Percentiles rank a stretch among this genome's conserved stretches.
Conservation (phyloP, 768 basidiomycete species). For the Chiua virens region DNA sequence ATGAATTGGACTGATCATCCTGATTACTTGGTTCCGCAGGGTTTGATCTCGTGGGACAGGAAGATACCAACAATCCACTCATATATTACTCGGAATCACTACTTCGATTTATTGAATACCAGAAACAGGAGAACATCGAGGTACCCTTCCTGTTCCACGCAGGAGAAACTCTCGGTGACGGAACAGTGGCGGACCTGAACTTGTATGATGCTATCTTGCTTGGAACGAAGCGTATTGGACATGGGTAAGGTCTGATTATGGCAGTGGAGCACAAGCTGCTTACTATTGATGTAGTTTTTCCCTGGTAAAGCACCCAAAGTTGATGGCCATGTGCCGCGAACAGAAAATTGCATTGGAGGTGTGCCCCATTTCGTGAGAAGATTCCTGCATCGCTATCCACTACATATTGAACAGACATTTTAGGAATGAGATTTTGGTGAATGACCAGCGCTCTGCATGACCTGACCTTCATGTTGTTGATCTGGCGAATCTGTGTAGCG, state of each 20-base stretch:
- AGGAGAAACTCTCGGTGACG: slow-evolving; percentile 50
- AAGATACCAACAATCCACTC: slow-evolving; percentile 41
- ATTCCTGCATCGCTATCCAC: neutral
- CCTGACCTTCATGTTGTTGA: neutral
- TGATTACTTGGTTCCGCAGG: slow-evolving; percentile 24
- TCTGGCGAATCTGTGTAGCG: slow-evolving; percentile 47
- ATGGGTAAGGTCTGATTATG: slow-evolving; percentile 35
- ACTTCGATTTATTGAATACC: slow-evolving; percentile 37
- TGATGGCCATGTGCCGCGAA: slow-evolving; percentile 45
- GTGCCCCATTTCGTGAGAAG: slow-evolving; percentile 48
- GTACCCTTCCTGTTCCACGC: slow-evolving; percentile 51
- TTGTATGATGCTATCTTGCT: slow-evolving; percentile 49
- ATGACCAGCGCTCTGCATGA: neutral
- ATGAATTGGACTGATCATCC: neutral
- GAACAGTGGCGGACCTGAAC: slow-evolving; percentile 43
- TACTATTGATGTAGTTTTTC: slow-evolving; percentile 37
- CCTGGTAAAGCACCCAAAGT: slow-evolving; percentile 44
- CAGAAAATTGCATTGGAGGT: slow-evolving; percentile 43
- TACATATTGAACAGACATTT: neutral
- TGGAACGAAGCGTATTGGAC: slow-evolving; percentile 51
- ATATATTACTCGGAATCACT: slow-evolving; percentile 40
- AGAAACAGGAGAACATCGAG: slow-evolving; percentile 23
- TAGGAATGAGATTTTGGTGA: slow-evolving; percentile 71
- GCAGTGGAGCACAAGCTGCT: neutral
- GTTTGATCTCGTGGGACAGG: slow-evolving; percentile 51